A percentile compares a stretch with the other conserved stretches of the same genome.
Evolutionary conservation across 768 basidiomycete genomes (phyloP).

Genomic region (Mrakia blollopis): DNA sequence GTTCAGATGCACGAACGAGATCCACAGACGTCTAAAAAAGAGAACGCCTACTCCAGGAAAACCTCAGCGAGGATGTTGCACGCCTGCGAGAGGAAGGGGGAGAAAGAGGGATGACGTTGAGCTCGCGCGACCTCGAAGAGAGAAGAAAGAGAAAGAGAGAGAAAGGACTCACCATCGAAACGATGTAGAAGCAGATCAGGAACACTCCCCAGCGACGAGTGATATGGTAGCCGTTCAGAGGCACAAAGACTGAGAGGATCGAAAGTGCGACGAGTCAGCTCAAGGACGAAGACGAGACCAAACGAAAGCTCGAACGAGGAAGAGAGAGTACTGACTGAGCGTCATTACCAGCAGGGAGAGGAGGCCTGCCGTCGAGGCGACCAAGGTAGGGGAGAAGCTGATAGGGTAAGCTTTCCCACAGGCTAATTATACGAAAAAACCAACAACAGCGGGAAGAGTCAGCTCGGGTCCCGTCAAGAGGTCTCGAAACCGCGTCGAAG

Average conservation of each 20-base stretch:
- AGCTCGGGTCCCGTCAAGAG: neutral
- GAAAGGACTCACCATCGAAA: constrained; percentile 53
- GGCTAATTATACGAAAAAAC: constrained; percentile 36
- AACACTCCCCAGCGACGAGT: constrained; percentile 76
- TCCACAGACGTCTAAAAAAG: neutral
- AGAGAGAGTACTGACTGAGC: constrained; percentile 42
- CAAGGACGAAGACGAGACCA: neutral
- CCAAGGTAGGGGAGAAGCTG: constrained; percentile 70
- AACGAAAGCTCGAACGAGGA: too few species aligned
- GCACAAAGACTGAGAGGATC: constrained; percentile 57
- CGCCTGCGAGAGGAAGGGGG: neutral
- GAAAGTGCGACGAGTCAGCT: neutral
- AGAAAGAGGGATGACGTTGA: neutral
- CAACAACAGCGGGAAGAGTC: neutral
- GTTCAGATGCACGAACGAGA: neutral
- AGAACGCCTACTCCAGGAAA: neutral
- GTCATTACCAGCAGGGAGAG: constrained; percentile 68
- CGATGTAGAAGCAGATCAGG: constrained; percentile 66
- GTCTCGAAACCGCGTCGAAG: neutral
- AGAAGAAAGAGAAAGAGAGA: neutral
- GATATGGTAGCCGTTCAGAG: constrained; percentile 74
- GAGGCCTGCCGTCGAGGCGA: constrained; percentile 53
- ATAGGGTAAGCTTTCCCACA: constrained; percentile 60
- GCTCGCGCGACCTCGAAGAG: neutral
- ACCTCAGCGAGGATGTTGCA: neutral